Base-by-base conservation (phyloP, 805 yeast species). In the Starmerella sirachaensis region DNA sequence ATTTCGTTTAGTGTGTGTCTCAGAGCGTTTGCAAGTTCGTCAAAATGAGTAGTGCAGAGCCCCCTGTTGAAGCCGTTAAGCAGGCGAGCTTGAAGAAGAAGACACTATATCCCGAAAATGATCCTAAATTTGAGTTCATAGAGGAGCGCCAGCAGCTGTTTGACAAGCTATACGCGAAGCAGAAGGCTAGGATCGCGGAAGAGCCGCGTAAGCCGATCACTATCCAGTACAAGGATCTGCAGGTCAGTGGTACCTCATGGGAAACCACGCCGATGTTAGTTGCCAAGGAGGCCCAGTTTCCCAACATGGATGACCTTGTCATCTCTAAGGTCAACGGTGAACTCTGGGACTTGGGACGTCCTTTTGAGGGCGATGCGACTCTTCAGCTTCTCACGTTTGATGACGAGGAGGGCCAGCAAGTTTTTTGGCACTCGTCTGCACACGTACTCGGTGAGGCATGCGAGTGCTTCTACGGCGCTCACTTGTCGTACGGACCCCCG, bases 371-470 rank as follows among this genome's bases (percentile, higher is more conserved):
- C 43, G 67, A 72, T 42, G 59, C 64, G 18, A 59, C 55, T 36
- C 66, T 91, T 46, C 91, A 84, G 59, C 78, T 85, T 54, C 72
- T 84, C 57, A 96, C 86, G 58, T 91, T 91, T 54, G 93, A 84
- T 27, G 69, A 83, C 44, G 81, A 81, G n/a, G 96, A 86, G 56
- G 98, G 97, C 62, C 83, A 78, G 59, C 75, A 76, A 48, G 97
- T 88, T 24, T 91, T 91, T 65, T 91, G 98, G 98, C 98, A 91
- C 62, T 91, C 98, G 2, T 80, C 94, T 49, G 98, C 98, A 37
- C 98, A 91, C 64, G 88, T 91, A 38, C 67, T 91, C 52, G 98
- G 98, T 64, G 98, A 91, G 67, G 88, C 96, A 33, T 81, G 94
- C 67, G 98, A 91, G 66, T 79, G 95, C 61, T 91, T 84, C 61